These are phyloP conservation scores for Russula abietina DNA, from an alignment of 768 basidiomycete genomes.

Conservation along the genomic window DNA sequence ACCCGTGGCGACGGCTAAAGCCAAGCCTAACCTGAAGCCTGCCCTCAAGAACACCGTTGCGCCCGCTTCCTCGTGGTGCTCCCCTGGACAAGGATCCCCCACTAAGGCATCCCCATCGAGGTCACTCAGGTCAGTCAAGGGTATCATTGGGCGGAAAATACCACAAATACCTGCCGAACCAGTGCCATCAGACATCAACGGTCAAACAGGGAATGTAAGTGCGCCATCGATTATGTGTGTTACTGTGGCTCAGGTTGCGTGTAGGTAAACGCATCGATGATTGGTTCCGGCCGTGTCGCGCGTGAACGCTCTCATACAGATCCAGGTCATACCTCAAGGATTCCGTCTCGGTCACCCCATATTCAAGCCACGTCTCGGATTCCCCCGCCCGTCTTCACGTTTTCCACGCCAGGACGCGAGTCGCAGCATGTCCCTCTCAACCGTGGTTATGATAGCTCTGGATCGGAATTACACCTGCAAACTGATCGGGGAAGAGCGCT, in stretches of 20 bases:
- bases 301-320: slow-evolving; percentile 25
- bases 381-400: slow-evolving; percentile 10
- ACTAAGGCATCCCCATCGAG: slow-evolving; percentile 23
- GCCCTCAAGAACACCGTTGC: slow-evolving; percentile 19
- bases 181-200: neutral
- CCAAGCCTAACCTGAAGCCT: slow-evolving; percentile 20
- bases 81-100: slow-evolving; percentile 6
- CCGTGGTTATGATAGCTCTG: slow-evolving; percentile 20
- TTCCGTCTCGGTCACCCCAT: slow-evolving; percentile 17
- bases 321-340: slow-evolving; percentile 21
- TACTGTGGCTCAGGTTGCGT: neutral
- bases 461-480: slow-evolving; percentile 16
- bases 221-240: neutral
- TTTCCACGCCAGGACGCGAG: slow-evolving; percentile 5
- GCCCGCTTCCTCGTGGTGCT: neutral
- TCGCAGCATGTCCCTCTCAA: neutral
- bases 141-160: slow-evolving; percentile 21
- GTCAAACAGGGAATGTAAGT: slow-evolving; percentile 10
- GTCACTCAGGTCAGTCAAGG: slow-evolving; percentile 19
- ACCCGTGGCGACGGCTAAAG: slow-evolving; percentile 2
- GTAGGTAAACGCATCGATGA: slow-evolving; percentile 1
- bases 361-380: slow-evolving; percentile 15
- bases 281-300: neutral
- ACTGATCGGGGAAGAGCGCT: slow-evolving; percentile 19
- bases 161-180: slow-evolving; percentile 12